phyloP scores from a whole-genome alignment of 2,329 filamentous ascomycete genomes.

The Ophiocordyceps camponoti-saundersi region DNA sequence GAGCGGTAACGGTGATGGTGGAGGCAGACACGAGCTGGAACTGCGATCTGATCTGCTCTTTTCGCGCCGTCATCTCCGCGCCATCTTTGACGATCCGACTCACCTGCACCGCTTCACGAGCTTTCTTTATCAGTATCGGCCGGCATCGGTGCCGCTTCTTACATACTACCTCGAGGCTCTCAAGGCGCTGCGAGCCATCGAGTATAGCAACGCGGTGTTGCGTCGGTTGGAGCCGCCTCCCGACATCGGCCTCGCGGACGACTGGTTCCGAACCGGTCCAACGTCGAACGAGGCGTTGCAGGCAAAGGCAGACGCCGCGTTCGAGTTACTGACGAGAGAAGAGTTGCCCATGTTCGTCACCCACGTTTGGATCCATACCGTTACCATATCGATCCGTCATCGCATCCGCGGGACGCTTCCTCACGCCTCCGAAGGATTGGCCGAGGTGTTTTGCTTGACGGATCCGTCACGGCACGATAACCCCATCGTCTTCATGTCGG shows the following conservation, averaged over 20 bases:
- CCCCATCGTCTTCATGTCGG: conserved; percentile 59
- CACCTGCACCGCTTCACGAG: conserved; percentile 48
- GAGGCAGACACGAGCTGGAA: conserved; percentile 34
- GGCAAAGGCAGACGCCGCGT: conserved; percentile 43
- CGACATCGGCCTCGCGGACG: conserved; percentile 4
- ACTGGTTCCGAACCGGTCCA: conserved; percentile 2
- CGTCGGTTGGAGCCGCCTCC: conserved; percentile 3
- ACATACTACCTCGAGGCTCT: conserved; percentile 55
- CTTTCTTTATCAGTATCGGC: conserved; percentile 43
- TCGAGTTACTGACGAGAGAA: conserved; percentile 44
- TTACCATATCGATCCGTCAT: conserved; percentile 47
- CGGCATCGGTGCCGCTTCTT: conserved; percentile 46
- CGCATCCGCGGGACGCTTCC: conserved; percentile 50
- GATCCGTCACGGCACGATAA: conserved; percentile 57
- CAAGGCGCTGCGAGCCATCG: conserved; percentile 54
- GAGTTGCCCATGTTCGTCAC: conserved; percentile 58
- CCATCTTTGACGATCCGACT: conserved; percentile 47
- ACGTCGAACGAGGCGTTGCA: conserved; percentile 43
- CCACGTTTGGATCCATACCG: conserved; percentile 48
- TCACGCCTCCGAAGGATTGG: conserved; percentile 53
- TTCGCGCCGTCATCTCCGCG: conserved; percentile 44
- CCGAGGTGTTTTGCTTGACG: conserved; percentile 60
- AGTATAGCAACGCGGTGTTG: conserved; percentile 45
- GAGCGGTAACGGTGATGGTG: conserved; percentile 1
- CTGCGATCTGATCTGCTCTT: conserved; percentile 46